A percentile compares a stretch with the other conserved stretches of the same genome.
Conservation (phyloP, 148 eudicot species). For the Oxyria digyna region DNA sequence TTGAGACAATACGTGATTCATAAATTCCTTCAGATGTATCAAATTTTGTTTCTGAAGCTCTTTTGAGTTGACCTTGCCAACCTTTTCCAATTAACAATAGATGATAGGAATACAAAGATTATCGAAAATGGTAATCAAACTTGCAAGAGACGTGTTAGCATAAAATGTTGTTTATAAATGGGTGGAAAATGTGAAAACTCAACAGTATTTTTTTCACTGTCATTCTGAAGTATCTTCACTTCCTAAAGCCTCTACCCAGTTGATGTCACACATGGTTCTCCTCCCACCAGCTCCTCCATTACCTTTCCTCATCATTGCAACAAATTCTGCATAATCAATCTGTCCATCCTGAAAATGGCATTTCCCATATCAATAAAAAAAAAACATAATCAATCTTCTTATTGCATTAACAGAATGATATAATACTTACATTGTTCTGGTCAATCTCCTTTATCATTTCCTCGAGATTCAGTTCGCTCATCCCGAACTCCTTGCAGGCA, state of each 20-base stretch:
- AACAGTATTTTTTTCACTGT: not conserved
- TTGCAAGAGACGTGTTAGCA: not conserved
- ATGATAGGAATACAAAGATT: not conserved
- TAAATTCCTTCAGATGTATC: not conserved
- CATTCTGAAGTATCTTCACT: conserved; percentile 16
- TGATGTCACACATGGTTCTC: conserved; percentile 52
- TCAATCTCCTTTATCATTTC: conserved; percentile 75
- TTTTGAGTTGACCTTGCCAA: not conserved
- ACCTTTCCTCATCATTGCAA: conserved; percentile 75
- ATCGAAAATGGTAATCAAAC: not conserved
- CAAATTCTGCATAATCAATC: conserved; percentile 67
- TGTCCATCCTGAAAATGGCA: conserved; percentile 49
- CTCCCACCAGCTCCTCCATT: conserved; percentile 36
- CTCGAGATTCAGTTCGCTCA: conserved; percentile 49
- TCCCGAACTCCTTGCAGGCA: conserved; percentile 66
- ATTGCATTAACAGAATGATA: not conserved
- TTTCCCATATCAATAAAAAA: not conserved
- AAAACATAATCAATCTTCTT: too few species aligned
- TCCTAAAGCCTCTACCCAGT: conserved; percentile 39
- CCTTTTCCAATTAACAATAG: not conserved
- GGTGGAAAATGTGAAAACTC: not conserved
- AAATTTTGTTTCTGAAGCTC: not conserved
- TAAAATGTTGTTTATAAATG: not conserved
- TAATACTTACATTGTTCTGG: conserved; percentile 60
- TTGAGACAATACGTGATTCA: conserved; percentile 12